These are phyloP conservation scores for Alternaria sp. DNA, from an alignment of 2,329 filamentous ascomycete species.

Conservation along the genomic window DNA sequence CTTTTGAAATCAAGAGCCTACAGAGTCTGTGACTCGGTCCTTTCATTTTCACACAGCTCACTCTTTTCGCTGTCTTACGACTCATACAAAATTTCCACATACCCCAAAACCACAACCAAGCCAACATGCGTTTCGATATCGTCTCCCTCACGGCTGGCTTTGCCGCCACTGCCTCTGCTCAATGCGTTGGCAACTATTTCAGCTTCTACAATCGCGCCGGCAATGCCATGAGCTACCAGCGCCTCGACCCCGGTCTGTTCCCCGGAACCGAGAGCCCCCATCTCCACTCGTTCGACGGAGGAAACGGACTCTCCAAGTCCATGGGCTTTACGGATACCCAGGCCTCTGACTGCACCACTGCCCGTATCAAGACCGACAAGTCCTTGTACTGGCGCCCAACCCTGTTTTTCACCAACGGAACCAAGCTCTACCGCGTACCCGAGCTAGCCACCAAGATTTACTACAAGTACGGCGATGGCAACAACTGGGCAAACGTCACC, in stretches of 20 bases:
- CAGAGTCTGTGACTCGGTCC: slow-evolving; percentile 45
- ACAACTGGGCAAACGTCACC: slow-evolving; percentile 43
- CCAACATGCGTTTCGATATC: slow-evolving; percentile 39
- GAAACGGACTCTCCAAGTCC: slow-evolving; percentile 38
- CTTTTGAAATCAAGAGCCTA: slow-evolving; percentile 25
- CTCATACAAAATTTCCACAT: slow-evolving; percentile 12
- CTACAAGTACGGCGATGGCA: slow-evolving; percentile 48
- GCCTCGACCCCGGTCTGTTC: slow-evolving; percentile 44
- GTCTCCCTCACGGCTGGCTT: slow-evolving; percentile 38
- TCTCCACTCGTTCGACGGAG: slow-evolving; percentile 49
- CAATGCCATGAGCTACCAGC: slow-evolving; percentile 43
- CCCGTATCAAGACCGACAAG: slow-evolving; percentile 48
- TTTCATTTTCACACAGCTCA: slow-evolving; percentile 32
- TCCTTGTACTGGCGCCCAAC: slow-evolving; percentile 49
- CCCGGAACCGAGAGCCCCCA: slow-evolving; percentile 44
- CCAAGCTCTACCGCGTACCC: slow-evolving; percentile 45
- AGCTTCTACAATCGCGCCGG: slow-evolving; percentile 48
- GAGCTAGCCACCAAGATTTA: slow-evolving; percentile 47
- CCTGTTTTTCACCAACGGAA: slow-evolving; percentile 47
- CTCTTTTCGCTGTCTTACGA: slow-evolving; percentile 24
- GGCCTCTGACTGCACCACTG: slow-evolving; percentile 43
- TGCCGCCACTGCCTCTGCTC: slow-evolving; percentile 40
- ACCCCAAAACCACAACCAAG: slow-evolving; percentile 5
- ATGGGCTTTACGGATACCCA: slow-evolving; percentile 38
- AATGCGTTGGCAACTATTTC: slow-evolving; percentile 49